These are phyloP conservation scores for Thraustochytrium sp. DNA, from an alignment of 352 stramenopile species.

Conservation along the genomic window DNA sequence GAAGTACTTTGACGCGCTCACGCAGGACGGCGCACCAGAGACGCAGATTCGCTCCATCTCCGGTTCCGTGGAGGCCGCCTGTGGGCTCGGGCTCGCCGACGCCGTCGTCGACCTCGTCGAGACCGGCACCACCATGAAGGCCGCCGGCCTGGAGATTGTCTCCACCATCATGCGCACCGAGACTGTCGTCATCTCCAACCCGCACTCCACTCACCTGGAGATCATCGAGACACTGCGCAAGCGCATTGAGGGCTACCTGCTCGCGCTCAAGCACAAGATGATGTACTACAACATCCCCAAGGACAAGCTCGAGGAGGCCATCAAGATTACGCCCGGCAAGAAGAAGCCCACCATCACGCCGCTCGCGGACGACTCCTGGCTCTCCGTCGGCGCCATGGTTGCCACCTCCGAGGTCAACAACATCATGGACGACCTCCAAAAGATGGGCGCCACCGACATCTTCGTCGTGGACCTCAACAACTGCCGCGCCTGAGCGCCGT, in stretches of 20 bases:
- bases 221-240: slow-evolving; percentile 67
- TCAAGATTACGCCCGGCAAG: slow-evolving; percentile 86
- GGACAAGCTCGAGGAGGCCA: slow-evolving; percentile 74
- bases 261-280: slow-evolving; percentile 94
- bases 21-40: slow-evolving; percentile 52
- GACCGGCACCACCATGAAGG: slow-evolving; percentile 96
- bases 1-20: slow-evolving; percentile 87
- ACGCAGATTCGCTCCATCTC: slow-evolving; percentile 91
- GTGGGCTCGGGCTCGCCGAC: slow-evolving; percentile 91
- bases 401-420: slow-evolving; percentile 63
- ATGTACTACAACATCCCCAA: slow-evolving; percentile 92
- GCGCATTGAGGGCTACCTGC: slow-evolving; percentile 92
- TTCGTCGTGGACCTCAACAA: slow-evolving; percentile 79
- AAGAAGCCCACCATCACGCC: slow-evolving; percentile 84
- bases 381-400: slow-evolving; percentile 71
- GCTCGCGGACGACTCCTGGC: slow-evolving; percentile 56
- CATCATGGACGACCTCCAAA: slow-evolving; percentile 75
- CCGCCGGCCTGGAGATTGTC: slow-evolving; percentile 57
- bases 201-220: slow-evolving; percentile 63
- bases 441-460: slow-evolving; percentile 75
- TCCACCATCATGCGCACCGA: slow-evolving; percentile 58
- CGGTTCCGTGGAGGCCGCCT: slow-evolving; percentile 94
- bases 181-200: slow-evolving; percentile 63
- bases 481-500: slow-evolving; percentile 58
- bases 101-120: slow-evolving; percentile 97